phyloP scores from a whole-genome alignment of 257 asterid species.

The Asclepias syriaca region DNA sequence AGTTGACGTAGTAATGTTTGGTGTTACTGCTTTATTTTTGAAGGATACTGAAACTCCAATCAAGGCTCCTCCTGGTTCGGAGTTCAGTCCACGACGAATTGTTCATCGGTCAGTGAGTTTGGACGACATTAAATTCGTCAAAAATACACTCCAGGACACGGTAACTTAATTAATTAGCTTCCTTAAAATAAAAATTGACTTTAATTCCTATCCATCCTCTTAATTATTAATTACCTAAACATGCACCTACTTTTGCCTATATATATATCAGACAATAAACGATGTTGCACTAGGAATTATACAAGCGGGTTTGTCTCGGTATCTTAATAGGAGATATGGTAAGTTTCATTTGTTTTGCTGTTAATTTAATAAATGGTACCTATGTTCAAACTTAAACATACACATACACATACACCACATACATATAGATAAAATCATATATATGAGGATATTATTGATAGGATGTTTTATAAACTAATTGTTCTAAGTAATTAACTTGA shows the following conservation, averaged over 20 bases:
- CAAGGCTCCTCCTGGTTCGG: constrained; percentile 19
- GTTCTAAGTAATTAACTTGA: not conserved
- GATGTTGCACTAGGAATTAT: constrained; percentile 38
- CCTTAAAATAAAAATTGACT: too few species aligned
- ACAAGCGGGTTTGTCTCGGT: constrained; percentile 35
- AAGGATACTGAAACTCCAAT: constrained; percentile 33
- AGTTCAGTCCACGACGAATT: constrained; percentile 22
- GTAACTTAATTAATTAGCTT: constrained; percentile 5
- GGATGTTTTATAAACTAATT: too few species aligned
- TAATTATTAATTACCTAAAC: too few species aligned
- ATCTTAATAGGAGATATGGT: constrained; percentile 39
- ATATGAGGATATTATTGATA: too few species aligned
- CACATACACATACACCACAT: too few species aligned
- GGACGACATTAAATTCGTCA: constrained; percentile 26
- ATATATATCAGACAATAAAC: constrained; percentile 27
- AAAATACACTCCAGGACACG: constrained; percentile 18
- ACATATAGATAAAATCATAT: too few species aligned
- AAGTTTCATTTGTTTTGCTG: not conserved
- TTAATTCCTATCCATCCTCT: too few species aligned
- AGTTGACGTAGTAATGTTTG: constrained; percentile 24
- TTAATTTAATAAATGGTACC: too few species aligned
- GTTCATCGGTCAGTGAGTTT: constrained; percentile 23
- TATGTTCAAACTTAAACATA: too few species aligned
- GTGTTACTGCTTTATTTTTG: constrained; percentile 26
- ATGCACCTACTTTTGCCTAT: too few species aligned